These are phyloP conservation scores for Mortierella sp. DNA, from an alignment of 371 early-diverging fungal genomes.

Conservation along the genomic window DNA sequence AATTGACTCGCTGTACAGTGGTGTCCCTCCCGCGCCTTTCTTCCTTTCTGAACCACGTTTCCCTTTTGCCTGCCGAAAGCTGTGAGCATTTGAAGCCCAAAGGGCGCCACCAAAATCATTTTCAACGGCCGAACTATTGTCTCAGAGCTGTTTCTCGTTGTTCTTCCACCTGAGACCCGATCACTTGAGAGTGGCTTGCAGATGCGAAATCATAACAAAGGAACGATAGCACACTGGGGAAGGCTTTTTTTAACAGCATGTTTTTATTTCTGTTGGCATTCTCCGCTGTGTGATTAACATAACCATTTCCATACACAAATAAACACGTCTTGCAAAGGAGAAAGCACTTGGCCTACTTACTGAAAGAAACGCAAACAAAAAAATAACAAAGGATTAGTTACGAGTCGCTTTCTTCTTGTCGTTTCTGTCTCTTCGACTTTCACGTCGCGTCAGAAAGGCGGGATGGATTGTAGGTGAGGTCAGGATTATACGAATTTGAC, in stretches of 20 bases:
- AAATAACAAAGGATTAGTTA: neutral
- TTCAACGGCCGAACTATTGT: neutral
- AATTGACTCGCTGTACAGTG: neutral
- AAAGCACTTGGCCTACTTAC: neutral
- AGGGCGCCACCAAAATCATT: neutral
- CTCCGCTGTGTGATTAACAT: neutral
- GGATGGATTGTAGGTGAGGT: slow-evolving; percentile 1
- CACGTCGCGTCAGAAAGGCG: slow-evolving; percentile 1
- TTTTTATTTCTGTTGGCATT: neutral
- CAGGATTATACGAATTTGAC: slow-evolving; percentile 11
- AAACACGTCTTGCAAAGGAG: neutral
- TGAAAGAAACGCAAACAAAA: neutral
- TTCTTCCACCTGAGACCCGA: neutral
- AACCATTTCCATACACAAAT: neutral
- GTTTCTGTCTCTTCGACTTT: neutral
- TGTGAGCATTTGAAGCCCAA: neutral
- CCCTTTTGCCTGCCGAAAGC: neutral
- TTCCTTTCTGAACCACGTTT: neutral
- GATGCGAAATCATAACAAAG: slow-evolving; percentile 2
- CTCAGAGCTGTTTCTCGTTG: neutral
- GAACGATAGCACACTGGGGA: neutral
- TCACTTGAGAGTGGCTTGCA: neutral
- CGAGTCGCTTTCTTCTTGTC: neutral
- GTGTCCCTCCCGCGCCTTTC: neutral
- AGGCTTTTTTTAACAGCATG: neutral